Evolutionary conservation across 108 stramenopile genomes (phyloP), one percentile per base, ranked within the genome.

Genomic region (Nitzschia putrida): DNA sequence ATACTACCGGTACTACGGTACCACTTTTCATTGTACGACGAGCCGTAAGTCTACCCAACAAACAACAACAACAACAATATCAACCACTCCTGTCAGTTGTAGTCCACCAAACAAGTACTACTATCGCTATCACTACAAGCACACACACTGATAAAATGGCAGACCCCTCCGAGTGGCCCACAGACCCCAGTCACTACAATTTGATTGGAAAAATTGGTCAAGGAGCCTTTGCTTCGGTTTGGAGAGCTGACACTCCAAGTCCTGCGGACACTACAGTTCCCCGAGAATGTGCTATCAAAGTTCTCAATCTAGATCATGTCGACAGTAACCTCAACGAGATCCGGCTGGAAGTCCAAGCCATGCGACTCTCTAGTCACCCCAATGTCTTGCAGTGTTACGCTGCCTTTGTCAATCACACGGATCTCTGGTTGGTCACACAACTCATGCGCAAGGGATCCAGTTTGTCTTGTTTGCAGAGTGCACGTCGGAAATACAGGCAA

Each of bases 161-260:
- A 23, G 61, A 63, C 44, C 8, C 44, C 44, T 2, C 44, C 18
- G 76, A 84, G 34, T 91, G 90, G 90, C 90, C 93, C 21, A 86
- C 88, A 37, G 80, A 78, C 39, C 59, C 88, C 3, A 44, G 58
- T 29, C 59, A 64, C 20, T 94, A 91, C 57, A 73, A 80, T n/a
- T 55, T 90, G 38, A 66, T 77, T 26, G 80, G 84, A 51, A 82
- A 86, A 50, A 96, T 98, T 38, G 97, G 97, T 12, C 88, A 90
- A 64, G 97, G 97, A 10, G 97, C 96, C 20, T 98, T 96, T 78
- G 97, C 96, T 18, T 83, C 92, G 8, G 97, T 98, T 1, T 98
- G 89, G 87, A 79, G 82, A 47, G 97, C 95, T 0, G 52, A 21
- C 29, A 43, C 29, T 60, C 18, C 38, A 9, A 26, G 25, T 25